These are phyloP conservation scores for Osmozyma mogii DNA, from an alignment of 805 yeast species.

Conservation along the genomic window DNA sequence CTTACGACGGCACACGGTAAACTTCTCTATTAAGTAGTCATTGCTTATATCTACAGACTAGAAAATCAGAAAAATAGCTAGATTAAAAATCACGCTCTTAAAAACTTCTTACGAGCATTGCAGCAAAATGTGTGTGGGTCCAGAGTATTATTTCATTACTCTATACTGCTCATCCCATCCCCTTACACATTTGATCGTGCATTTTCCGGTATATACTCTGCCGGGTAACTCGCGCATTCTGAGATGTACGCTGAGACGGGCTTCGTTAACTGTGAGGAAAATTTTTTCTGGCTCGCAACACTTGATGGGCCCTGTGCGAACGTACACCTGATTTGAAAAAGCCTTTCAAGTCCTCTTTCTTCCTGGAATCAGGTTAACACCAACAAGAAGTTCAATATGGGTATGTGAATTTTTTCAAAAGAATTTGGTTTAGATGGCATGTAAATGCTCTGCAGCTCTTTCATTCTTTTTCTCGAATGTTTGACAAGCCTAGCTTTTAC, in stretches of 20 bases:
- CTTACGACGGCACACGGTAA: too few species aligned
- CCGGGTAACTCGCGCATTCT: conserved; percentile 13
- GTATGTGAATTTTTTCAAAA: conserved; percentile 17
- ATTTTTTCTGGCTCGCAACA: conserved; percentile 16
- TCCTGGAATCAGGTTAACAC: conserved; percentile 17
- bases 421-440: conserved; percentile 1
- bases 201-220: too few species aligned
- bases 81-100: too few species aligned
- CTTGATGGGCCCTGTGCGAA: conserved; percentile 16
- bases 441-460: background rate
- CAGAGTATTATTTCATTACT: too few species aligned
- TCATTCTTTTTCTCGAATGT: conserved; percentile 1
- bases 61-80: too few species aligned
- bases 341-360: conserved; percentile 15
- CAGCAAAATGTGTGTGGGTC: too few species aligned
- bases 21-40: too few species aligned
- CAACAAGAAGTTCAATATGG: conserved; percentile 26
- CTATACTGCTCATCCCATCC: too few species aligned
- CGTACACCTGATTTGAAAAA: conserved; percentile 13
- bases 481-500: background rate
- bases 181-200: too few species aligned
- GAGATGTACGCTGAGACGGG: conserved; percentile 8
- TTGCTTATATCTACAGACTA: too few species aligned
- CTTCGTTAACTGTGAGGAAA: conserved; percentile 11
- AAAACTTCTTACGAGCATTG: too few species aligned